Base-by-base conservation (phyloP, 176 grass and related monocot species). In the Ensete glaucum region DNA sequence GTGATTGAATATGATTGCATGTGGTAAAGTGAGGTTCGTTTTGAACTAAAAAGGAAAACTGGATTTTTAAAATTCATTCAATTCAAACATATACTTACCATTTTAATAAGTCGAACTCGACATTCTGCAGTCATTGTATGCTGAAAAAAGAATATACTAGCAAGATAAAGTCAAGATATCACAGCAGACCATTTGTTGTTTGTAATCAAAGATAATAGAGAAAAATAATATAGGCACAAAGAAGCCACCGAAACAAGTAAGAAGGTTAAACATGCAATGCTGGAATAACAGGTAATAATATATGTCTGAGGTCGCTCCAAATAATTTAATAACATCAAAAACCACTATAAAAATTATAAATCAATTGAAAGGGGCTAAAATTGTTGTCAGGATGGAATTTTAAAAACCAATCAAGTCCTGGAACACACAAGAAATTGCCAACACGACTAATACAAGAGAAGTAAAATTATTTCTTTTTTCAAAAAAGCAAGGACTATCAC, bases 101-200 rank as follows among this genome's bases (percentile, higher is more conserved):
- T 91, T 91, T 94, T 99, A 67, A 99, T 81, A 81, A 99, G 88
- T 79, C 95, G 88, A 68, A n/a, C 80, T 17, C 86, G 91, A 84
- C 89, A 82, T 82, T 99, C 95, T 9, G 84, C 90, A 64, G 88
- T 85, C 77, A 99, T 86, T 67, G 86, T 91, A 63, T 86, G 11
- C 72, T 74, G 52, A 54, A 74, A 74, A 56, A 10, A 16, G 11
- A 17, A 29, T n/a, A 60, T 43, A 43, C 6, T 43, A 43, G 34
- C 17, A 16, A 70, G 7, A n/a, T 51, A 11, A 50, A 34, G 3
- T 34, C 3, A 50, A n/a, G 34, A 21, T 51, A 50, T 50, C 8
- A n/a, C 25, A 50, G 20, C 8, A 10, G 2, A 70, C 29, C 1
- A 10, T 20, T 70, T 9, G 10, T 8, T 60, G 14, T 2, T 1